Evolutionary conservation across 2,329 filamentous ascomycete species (phyloP), one percentile per base, ranked within the genome.

Genomic region (Beauveria sp.): DNA sequence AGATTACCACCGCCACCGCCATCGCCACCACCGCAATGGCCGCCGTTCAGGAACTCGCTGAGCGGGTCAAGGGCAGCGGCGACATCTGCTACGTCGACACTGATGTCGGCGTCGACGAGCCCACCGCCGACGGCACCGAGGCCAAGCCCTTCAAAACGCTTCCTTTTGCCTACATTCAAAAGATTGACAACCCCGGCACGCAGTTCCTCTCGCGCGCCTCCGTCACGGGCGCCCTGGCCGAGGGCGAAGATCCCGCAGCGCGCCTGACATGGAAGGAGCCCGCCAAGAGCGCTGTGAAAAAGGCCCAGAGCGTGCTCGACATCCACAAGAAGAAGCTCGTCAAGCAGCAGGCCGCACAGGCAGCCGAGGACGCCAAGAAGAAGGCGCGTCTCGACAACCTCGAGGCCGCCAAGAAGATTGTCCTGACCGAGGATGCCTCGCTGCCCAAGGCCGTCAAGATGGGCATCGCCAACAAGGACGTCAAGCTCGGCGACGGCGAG

Each of bases 251-350:
- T 69, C 81, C 83, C 65, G 79, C 81, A 60, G 82, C 81, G 60
- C 83, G 85, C 66, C 75, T 88, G 66, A 83, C 86, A 68, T 96
- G 88, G 89, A 93, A 93, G 78, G 87, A 88, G 61, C 88, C 86
- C 22, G 88, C 89, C 64, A 96, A 95, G 79, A 89, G 88, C 64
- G 91, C 90, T 24, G 75, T 91, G 72, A 96, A 96, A 81, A 96
- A 96, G 77, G 89, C 88, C 4, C 85, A 85, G 78, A 87, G 86
- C 73, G 86, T 86, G 66, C 86, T 86, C 66, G 89, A 91, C 67
- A 81, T 83, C 66, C 86, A 90, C 75, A 89, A 91, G 83, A 93
- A 91, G 83, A 96, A 96, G 82, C 82, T 88, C 50, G 84, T 84
- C 68, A 92, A 91, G 77, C 89, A 89, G 74, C 83, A 88, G 67